Evolutionary conservation across 108 stramenopile species (phyloP).

Genomic region (Skeletonema tropicum): DNA sequence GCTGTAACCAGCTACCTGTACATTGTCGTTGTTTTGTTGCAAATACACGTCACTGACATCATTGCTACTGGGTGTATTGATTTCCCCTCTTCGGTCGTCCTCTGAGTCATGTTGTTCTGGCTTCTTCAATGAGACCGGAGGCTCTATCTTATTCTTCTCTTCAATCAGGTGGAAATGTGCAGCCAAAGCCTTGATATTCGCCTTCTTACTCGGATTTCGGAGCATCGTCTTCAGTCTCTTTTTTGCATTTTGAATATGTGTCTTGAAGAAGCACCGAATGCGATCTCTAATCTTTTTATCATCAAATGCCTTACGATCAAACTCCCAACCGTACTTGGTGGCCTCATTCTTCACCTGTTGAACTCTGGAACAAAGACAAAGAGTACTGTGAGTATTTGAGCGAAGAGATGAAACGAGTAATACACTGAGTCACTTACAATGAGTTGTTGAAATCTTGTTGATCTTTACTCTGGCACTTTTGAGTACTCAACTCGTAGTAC

Average conservation of each 20-base stretch:
- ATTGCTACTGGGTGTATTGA: neutral
- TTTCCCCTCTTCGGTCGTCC: slow-evolving; percentile 3
- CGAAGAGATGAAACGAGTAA: too few relatives aligned
- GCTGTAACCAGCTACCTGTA: neutral
- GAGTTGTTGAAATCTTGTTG: slow-evolving; percentile 81
- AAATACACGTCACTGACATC: neutral
- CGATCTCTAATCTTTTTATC: slow-evolving; percentile 81
- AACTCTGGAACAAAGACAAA: slow-evolving; percentile 19
- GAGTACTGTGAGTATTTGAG: too few relatives aligned
- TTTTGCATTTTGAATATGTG: slow-evolving; percentile 83
- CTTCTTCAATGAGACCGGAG: slow-evolving; percentile 6
- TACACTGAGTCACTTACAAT: slow-evolving; percentile 10
- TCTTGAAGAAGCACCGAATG: slow-evolving; percentile 51
- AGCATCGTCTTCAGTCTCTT: slow-evolving; percentile 82
- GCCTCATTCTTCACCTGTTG: slow-evolving; percentile 57
- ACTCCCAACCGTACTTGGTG: slow-evolving; percentile 52
- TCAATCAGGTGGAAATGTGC: slow-evolving; percentile 76
- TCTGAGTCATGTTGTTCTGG: neutral
- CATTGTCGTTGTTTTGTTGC: neutral
- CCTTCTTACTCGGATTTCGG: slow-evolving; percentile 71
- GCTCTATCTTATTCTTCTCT: slow-evolving; percentile 19
- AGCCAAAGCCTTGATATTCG: slow-evolving; percentile 73
- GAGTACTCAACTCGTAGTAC: slow-evolving; percentile 47
- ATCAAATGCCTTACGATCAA: slow-evolving; percentile 54
- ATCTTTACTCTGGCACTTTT: slow-evolving; percentile 37